Conservation (phyloP, 2,329 filamentous ascomycete species). For the Ophiostoma ips region DNA sequence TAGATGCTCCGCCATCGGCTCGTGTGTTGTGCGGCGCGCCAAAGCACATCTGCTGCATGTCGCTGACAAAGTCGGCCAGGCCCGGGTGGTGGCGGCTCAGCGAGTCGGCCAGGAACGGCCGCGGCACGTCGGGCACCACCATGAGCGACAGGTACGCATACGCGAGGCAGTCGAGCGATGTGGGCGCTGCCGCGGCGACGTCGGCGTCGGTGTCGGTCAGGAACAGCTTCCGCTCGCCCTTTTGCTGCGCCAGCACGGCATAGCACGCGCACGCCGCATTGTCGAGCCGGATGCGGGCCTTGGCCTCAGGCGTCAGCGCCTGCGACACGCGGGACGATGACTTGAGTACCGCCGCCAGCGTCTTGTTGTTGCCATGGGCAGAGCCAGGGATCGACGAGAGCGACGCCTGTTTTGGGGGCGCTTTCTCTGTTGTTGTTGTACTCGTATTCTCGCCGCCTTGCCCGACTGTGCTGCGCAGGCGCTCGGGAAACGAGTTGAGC, state of each 20-base stretch:
- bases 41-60: constrained; percentile 10
- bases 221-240: constrained; percentile 21
- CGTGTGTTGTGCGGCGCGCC: too few relatives aligned
- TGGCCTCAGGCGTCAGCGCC: constrained; percentile 55
- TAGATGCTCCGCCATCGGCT: too few relatives aligned
- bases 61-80: constrained; percentile 11
- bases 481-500: constrained; percentile 10
- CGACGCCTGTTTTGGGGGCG: background rate
- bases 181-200: constrained; percentile 30
- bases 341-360: background rate
- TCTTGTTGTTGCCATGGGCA: background rate
- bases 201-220: too few relatives aligned
- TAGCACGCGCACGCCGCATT: constrained; percentile 58
- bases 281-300: constrained; percentile 62
- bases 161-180: constrained; percentile 63
- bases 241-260: constrained; percentile 49
- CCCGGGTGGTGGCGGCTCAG: constrained; percentile 7
- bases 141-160: constrained; percentile 70
- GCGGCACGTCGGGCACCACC: constrained; percentile 28
- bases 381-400: too few relatives aligned
- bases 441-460: background rate
- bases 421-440: background rate
- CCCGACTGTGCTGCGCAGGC: constrained; percentile 6
- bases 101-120: constrained; percentile 21
- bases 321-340: constrained; percentile 28